phyloP scores from a whole-genome alignment of 257 asterid genomes.

The Dorcoceras hygrometricum region DNA sequence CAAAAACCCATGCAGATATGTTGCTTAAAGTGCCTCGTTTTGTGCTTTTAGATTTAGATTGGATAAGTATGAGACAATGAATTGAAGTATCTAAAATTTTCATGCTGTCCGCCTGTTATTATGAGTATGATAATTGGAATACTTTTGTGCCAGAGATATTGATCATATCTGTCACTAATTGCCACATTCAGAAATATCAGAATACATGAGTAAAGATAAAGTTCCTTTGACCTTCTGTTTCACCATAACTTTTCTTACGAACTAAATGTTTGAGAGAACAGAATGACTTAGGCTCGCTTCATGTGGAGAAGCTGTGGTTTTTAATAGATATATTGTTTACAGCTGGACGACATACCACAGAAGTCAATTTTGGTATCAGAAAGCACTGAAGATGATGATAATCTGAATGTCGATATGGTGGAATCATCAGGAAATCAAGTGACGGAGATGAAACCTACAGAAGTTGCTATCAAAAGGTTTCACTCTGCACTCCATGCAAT shows the following conservation, averaged over 20 bases:
- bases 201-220: neutral
- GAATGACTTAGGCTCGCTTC: neutral
- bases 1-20: neutral
- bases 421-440: constrained; percentile 38
- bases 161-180: neutral
- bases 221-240: neutral
- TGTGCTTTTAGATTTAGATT: neutral
- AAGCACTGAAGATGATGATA: constrained; percentile 24
- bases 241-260: neutral
- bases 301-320: constrained; percentile 14
- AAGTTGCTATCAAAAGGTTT: constrained; percentile 37
- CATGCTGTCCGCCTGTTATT: neutral
- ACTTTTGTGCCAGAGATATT: neutral
- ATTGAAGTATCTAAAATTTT: neutral
- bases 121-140: too few relatives aligned
- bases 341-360: constrained; percentile 30
- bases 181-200: neutral
- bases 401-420: constrained; percentile 28
- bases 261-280: neutral
- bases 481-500: constrained; percentile 8
- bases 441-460: constrained; percentile 29
- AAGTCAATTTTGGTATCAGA: constrained; percentile 31
- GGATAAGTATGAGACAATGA: neutral
- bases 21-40: neutral
- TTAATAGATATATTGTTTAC: constrained; percentile 19